phyloP scores from a whole-genome alignment of 257 asterid genomes.

The Solanum clarkiae region DNA sequence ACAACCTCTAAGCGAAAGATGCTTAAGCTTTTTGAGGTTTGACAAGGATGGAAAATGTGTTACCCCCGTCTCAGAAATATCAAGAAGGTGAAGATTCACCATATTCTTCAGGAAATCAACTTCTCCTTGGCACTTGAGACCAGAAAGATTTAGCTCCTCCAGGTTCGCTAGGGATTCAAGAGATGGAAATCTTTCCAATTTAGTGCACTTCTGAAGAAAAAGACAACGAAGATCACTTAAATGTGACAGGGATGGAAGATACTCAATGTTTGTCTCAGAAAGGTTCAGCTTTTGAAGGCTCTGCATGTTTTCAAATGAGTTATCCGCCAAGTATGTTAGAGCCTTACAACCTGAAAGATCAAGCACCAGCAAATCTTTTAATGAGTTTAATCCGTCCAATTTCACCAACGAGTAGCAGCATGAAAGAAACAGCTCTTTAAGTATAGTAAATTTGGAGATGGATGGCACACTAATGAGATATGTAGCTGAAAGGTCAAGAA shows the following conservation, averaged over 20 bases:
- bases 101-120: not conserved
- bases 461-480: not conserved
- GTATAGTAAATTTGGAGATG: not conserved
- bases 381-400: not conserved
- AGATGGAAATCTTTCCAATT: not conserved
- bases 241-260: not conserved
- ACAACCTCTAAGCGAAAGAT: not conserved
- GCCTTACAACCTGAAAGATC: not conserved
- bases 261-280: not conserved
- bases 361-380: not conserved
- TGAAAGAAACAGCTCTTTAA: not conserved
- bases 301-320: not conserved
- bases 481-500: not conserved
- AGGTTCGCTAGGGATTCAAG: not conserved
- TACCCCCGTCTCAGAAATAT: not conserved
- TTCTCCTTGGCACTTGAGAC: not conserved
- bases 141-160: not conserved
- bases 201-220: not conserved
- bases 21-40: not conserved
- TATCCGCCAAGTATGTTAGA: not conserved
- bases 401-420: not conserved
- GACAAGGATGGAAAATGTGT: not conserved
- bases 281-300: not conserved
- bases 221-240: not conserved
- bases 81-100: not conserved